Conservation (phyloP, 352 stramenopile genomes). For the Pythium apleroticum region DNA sequence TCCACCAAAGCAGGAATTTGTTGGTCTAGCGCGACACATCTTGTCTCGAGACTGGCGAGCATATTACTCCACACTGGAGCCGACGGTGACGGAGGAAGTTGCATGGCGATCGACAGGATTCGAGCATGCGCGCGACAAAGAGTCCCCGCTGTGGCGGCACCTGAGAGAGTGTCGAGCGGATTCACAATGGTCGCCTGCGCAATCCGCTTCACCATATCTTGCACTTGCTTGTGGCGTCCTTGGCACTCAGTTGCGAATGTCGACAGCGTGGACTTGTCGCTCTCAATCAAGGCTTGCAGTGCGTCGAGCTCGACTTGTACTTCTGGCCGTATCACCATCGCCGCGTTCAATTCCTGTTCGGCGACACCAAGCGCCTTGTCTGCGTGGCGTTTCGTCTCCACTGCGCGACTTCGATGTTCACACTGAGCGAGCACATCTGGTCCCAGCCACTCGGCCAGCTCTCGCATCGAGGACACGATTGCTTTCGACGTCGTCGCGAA, state of each 20-base stretch:
- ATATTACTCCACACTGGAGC: conserved; percentile 23
- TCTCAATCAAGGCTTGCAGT: conserved; percentile 1
- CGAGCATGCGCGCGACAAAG: conserved; percentile 4
- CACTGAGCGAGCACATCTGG: conserved; percentile 2
- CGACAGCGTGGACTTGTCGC: conserved; percentile 25
- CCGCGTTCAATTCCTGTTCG: conserved; percentile 12
- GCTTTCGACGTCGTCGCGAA: conserved; percentile 27
- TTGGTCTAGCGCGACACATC: conserved; percentile 17
- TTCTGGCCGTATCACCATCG: not conserved
- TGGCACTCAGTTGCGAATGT: conserved; percentile 49
- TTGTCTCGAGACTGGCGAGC: conserved; percentile 15
- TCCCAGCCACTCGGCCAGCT: not conserved
- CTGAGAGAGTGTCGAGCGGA: not conserved
- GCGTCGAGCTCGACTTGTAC: not conserved
- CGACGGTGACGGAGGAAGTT: conserved; percentile 13
- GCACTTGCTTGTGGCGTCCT: conserved; percentile 52
- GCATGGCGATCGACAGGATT: conserved; percentile 15
- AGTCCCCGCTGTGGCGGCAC: not conserved
- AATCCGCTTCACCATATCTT: conserved; percentile 36
- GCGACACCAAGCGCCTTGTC: conserved; percentile 2
- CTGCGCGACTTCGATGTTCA: not conserved
- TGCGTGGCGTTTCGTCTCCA: conserved; percentile 3
- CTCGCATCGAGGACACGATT: not conserved
- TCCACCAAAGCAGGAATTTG: conserved; percentile 12
- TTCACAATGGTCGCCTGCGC: not conserved